Evolutionary conservation across 371 early-diverging fungal genomes (phyloP).

Genomic region (Smittium mucronatum): DNA sequence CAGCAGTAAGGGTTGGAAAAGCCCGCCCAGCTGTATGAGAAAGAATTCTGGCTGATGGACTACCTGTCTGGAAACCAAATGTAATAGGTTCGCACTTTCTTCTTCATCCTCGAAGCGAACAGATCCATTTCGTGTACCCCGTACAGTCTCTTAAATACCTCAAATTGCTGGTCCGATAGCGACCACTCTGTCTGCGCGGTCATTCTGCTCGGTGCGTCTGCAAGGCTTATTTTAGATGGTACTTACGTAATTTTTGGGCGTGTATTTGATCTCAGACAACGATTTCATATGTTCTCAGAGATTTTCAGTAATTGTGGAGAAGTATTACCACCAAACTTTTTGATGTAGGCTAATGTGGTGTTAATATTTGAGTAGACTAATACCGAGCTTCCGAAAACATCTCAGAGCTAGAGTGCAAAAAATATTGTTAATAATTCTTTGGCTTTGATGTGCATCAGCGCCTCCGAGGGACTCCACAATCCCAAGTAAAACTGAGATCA

Average conservation of each 20-base stretch:
- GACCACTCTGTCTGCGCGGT: constrained; percentile 9
- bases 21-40: constrained; percentile 18
- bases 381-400: neutral
- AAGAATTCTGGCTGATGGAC: constrained; percentile 23
- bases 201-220: constrained; percentile 5
- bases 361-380: constrained; percentile 1
- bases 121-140: constrained; percentile 19
- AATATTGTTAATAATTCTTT: neutral
- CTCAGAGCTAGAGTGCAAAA: constrained; percentile 3
- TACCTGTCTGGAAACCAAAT: constrained; percentile 17
- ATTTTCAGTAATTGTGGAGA: constrained; percentile 2
- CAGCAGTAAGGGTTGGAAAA: constrained; percentile 15
- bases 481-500: neutral
- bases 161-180: constrained; percentile 6
- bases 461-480: neutral
- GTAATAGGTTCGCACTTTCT: constrained; percentile 16
- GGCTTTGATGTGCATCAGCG: neutral
- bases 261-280: neutral
- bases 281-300: neutral
- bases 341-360: neutral
- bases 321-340: neutral
- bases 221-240: constrained; percentile 6
- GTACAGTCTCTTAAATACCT: neutral
- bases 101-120: constrained; percentile 21
- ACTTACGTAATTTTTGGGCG: neutral